Evolutionary conservation across 116 monocot genomes (phyloP), one percentile per base, ranked within the genome.

Genomic region (Iris pallida): DNA sequence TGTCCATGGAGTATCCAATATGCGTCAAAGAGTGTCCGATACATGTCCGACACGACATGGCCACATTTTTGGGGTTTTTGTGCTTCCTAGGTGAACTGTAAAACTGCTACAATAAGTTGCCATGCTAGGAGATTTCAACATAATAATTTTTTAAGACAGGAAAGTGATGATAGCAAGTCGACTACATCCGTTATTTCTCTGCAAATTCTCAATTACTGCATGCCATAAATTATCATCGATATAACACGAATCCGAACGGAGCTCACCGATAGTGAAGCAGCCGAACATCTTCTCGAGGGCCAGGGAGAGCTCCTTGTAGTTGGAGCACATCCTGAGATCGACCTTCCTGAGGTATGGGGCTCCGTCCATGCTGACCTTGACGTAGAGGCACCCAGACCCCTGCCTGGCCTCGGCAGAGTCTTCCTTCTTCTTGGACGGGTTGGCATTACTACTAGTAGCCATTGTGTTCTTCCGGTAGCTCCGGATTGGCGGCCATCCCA

Each of bases 311-410:
- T 71, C 71, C 60, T 71, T 71, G 16, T 71, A 71, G 49, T 71
- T 71, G 60, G 20, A 60, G 61, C 60, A 59, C 42, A 30, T 71
- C 41, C 60, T 71, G 15, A 71, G 60, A 51, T 71, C 71, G 51
- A 71, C 71, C 47, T 71, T 71, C 60, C 71, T 59, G 7, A 71
- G 56, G 58, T 60, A 71, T 2, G 60, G 60, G 5, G 71, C 71
- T 60, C 71, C 71, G 16, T 71, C 71, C 71, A 71, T 71, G 71
- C 71, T 71, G 48, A 71, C 71, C 60, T 71, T 71, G 3, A 71
- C 71, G 41, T 71, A 71, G 71, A 71, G 71, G 47, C 40, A 71
- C 17, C 71, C 71, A 9, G 47, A 17, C 0, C 71, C 71, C 40
- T 66, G 51, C 11, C 41, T 66, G 16, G 30, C 53, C 3, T 66